Evolutionary conservation across 2,329 filamentous ascomycete genomes (phyloP).

Genomic region (Cladosporium halotolerans): DNA sequence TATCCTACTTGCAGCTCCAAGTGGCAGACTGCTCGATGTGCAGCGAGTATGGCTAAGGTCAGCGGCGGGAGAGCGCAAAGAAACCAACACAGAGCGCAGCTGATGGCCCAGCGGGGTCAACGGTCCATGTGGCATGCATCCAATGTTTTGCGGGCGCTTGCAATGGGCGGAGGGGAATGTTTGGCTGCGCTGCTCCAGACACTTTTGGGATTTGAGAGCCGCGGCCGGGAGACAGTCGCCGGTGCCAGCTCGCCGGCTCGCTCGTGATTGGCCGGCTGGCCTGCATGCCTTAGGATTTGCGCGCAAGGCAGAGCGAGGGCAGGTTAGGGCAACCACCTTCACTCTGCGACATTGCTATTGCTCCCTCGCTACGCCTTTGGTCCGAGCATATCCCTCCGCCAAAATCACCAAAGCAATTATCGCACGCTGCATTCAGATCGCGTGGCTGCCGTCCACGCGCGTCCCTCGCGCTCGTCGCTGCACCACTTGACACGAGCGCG

Average conservation of each 20-base stretch:
- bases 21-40: not conserved
- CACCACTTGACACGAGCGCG: conserved; percentile 7
- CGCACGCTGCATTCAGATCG: not conserved
- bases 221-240: no score
- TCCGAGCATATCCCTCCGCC: no score
- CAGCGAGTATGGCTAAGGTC: not conserved
- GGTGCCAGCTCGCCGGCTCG: not conserved
- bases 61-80: no score
- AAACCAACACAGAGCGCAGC: conserved; percentile 24
- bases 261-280: not conserved
- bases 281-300: not conserved
- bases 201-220: not conserved
- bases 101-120: conserved; percentile 30
- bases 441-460: not conserved
- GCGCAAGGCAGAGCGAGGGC: not conserved
- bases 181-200: no score
- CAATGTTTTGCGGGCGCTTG: conserved; percentile 4
- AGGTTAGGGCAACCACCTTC: not conserved
- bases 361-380: no score
- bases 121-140: conserved; percentile 30
- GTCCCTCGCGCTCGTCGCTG: not conserved
- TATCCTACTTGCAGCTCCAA: no score
- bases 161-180: not conserved
- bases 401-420: no score
- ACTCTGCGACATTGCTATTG: no score